Percentiles rank a stretch among this genome's conserved stretches.
Evolutionary conservation across 2,329 filamentous ascomycete species (phyloP).

Genomic region (Xylaria sp.): DNA sequence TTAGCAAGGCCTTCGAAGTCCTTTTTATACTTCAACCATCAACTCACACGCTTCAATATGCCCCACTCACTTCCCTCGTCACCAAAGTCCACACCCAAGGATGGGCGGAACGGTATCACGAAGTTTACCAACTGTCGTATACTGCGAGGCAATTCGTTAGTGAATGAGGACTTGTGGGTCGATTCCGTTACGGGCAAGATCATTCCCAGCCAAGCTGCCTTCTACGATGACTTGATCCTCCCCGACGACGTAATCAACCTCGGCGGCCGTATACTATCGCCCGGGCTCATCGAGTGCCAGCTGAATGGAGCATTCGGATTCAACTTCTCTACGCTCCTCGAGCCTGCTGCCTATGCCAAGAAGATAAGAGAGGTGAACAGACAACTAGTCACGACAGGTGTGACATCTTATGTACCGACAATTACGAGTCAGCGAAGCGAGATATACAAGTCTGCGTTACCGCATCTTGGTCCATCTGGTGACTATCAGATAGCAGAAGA

Average conservation of each 20-base stretch:
- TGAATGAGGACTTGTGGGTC: conserved; percentile 88
- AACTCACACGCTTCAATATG: conserved; percentile 41
- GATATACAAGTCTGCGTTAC: conserved; percentile 83
- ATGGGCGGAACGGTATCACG: conserved; percentile 69
- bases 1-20: conserved; percentile 38
- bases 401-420: conserved; percentile 89
- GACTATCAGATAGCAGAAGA: conserved; percentile 67
- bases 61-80: conserved; percentile 50
- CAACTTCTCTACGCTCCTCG: conserved; percentile 85
- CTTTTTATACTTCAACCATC: conserved; percentile 7
- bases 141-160: conserved; percentile 73
- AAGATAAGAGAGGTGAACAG: conserved; percentile 78
- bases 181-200: conserved; percentile 85
- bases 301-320: conserved; percentile 94
- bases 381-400: conserved; percentile 78
- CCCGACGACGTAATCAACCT: conserved; percentile 84
- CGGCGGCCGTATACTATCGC: conserved; percentile 82
- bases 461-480: conserved; percentile 80
- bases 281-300: conserved; percentile 90
- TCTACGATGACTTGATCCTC: conserved; percentile 74
- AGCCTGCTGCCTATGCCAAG: conserved; percentile 74
- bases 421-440: conserved; percentile 83
- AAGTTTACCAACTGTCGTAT: conserved; percentile 92
- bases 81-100: conserved; percentile 61
- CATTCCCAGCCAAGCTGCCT: conserved; percentile 73